Percentiles rank a stretch among this genome's conserved stretches.
Conservation (phyloP, 2,329 filamentous ascomycete species). For the Ascochyta clinopodiicola region DNA sequence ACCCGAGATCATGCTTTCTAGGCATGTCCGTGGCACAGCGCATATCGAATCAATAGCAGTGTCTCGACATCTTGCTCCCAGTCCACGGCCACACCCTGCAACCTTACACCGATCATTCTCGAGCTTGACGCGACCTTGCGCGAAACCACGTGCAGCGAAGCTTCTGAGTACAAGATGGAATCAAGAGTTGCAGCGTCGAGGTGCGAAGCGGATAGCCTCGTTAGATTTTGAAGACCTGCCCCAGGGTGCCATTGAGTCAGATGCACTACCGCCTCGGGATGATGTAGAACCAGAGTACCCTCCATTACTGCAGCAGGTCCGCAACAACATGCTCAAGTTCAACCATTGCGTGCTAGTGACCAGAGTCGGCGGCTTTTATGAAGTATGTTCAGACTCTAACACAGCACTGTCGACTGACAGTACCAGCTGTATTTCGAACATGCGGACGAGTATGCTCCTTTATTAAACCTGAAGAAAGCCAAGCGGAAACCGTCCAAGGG, state of each 20-base stretch:
- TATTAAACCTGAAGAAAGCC: slow-evolving; percentile 86
- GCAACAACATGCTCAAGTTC: slow-evolving; percentile 89
- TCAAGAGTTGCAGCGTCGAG: slow-evolving; percentile 34
- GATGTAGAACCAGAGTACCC: slow-evolving; percentile 71
- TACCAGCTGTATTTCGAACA: slow-evolving; percentile 85
- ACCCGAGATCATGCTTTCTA: slow-evolving; percentile 29
- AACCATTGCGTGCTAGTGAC: slow-evolving; percentile 90
- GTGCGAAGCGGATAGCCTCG: slow-evolving; percentile 51
- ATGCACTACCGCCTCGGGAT: slow-evolving; percentile 50
- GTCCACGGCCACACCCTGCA: neutral
- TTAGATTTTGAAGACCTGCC: slow-evolving; percentile 55
- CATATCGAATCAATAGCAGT: neutral
- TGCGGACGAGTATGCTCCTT: slow-evolving; percentile 83
- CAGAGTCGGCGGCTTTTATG: slow-evolving; percentile 93
- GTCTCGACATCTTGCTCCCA: neutral
- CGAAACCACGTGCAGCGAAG: slow-evolving; percentile 36
- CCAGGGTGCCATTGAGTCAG: slow-evolving; percentile 60
- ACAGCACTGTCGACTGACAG: slow-evolving; percentile 20
- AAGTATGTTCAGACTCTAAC: slow-evolving; percentile 54
- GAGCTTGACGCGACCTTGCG: slow-evolving; percentile 33
- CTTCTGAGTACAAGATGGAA: slow-evolving; percentile 20
- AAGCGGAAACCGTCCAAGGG: slow-evolving; percentile 69
- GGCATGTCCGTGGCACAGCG: slow-evolving; percentile 13
- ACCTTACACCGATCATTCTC: slow-evolving; percentile 5
- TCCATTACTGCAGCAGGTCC: slow-evolving; percentile 85